A percentile compares a stretch with the other conserved stretches of the same genome.
phyloP scores from a whole-genome alignment of 495 filamentous ascomycete genomes.

The Jackrogersella minutella region DNA sequence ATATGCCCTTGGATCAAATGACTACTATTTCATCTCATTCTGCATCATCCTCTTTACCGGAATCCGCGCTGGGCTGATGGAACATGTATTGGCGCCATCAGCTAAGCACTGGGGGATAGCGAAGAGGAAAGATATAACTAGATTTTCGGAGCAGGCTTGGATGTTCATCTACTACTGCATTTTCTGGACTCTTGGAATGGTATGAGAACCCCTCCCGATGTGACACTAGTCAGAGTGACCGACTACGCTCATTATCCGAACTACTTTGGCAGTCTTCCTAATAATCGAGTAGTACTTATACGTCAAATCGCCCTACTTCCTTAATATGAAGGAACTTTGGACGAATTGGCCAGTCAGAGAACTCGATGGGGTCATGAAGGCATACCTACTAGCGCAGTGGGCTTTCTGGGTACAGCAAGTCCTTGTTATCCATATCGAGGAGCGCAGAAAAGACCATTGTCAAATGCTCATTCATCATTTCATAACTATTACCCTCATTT shows the following conservation, averaged over 20 bases:
- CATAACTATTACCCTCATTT: slow-evolving; percentile 82
- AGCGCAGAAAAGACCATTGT: slow-evolving; percentile 89
- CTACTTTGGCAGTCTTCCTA: slow-evolving; percentile 22
- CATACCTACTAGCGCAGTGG: slow-evolving; percentile 90
- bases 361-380: slow-evolving; percentile 77
- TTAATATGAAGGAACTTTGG: slow-evolving; percentile 83
- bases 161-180: slow-evolving; percentile 78
- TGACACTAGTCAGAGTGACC: slow-evolving; percentile 9
- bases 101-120: slow-evolving; percentile 73
- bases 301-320: slow-evolving; percentile 77
- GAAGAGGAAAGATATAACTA: slow-evolving; percentile 73
- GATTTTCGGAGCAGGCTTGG: slow-evolving; percentile 96
- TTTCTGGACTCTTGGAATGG: slow-evolving; percentile 86
- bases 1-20: slow-evolving; percentile 80
- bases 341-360: slow-evolving; percentile 79
- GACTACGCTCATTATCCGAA: not conserved
- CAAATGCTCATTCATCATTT: slow-evolving; percentile 98
- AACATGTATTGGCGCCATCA: slow-evolving; percentile 82
- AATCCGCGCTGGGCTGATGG: slow-evolving; percentile 83
- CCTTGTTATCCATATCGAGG: slow-evolving; percentile 91
- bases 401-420: slow-evolving; percentile 96
- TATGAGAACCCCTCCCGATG: slow-evolving; percentile 56
- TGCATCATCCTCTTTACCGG: slow-evolving; percentile 87
- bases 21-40: slow-evolving; percentile 79
- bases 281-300: slow-evolving; percentile 73